These are phyloP conservation scores for Fusarium transvaalense DNA, from an alignment of 2,329 filamentous ascomycete genomes.

Conservation along the genomic window DNA sequence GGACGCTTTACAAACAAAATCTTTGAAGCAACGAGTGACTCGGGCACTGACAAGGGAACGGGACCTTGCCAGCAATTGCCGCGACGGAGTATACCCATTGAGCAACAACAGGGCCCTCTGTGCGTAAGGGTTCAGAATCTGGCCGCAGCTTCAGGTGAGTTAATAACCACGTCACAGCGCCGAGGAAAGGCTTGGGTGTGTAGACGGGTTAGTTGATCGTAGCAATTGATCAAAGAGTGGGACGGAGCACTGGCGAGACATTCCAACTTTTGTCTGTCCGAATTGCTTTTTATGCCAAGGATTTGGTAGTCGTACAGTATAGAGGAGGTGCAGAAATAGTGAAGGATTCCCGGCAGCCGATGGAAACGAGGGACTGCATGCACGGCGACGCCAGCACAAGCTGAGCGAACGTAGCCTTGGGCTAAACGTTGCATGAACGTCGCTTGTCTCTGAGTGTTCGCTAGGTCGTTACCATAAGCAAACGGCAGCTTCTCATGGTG, in stretches of 20 bases:
- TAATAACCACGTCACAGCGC: slow-evolving; percentile 43
- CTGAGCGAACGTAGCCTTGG: slow-evolving; percentile 12
- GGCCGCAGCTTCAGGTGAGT: slow-evolving; percentile 44
- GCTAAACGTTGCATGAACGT: slow-evolving; percentile 28
- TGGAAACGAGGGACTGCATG: slow-evolving; percentile 2
- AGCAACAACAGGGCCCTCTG: slow-evolving; percentile 6
- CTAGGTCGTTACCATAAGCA: slow-evolving; percentile 4
- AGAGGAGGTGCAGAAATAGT: not conserved
- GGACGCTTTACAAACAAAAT: not conserved
- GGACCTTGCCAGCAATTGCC: slow-evolving; percentile 19
- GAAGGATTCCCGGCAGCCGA: slow-evolving; percentile 1
- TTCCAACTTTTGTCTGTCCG: not conserved
- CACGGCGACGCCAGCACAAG: slow-evolving; percentile 24
- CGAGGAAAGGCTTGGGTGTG: slow-evolving; percentile 33
- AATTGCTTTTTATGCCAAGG: slow-evolving; percentile 8
- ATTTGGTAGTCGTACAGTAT: not conserved
- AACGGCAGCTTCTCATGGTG: slow-evolving; percentile 3
- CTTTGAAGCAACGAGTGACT: not conserved
- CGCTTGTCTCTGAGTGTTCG: slow-evolving; percentile 2
- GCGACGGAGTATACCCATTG: slow-evolving; percentile 25
- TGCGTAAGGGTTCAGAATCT: slow-evolving; percentile 32
- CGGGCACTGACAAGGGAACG: slow-evolving; percentile 17
- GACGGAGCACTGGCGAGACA: not conserved
- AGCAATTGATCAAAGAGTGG: slow-evolving; percentile 20
- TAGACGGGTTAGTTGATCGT: slow-evolving; percentile 6